Base-by-base conservation (phyloP, 2,329 filamentous ascomycete genomes). In the Aureobasidium uvarum region DNA sequence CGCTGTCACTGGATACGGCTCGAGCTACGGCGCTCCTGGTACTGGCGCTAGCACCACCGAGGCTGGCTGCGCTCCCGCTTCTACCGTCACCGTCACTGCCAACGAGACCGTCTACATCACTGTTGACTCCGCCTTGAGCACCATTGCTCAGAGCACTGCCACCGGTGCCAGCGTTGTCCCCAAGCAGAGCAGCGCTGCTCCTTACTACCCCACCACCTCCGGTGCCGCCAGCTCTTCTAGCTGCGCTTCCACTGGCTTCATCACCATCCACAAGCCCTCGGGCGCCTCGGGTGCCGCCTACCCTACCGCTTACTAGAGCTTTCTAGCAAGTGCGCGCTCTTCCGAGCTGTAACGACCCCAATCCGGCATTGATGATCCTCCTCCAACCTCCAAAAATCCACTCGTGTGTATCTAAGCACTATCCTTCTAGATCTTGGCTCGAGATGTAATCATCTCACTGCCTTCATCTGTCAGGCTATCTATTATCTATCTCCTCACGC, bases 61-160 rank as follows among this genome's bases (percentile, higher is more conserved):
- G 55, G 69, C 67, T 63, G 67, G 66, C 45, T 74, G 73, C 67
- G 72, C 66, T 65, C 69, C 68, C 25, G 67, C 69, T 38, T 66
- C 54, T 60, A 75, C 74, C 50, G 72, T 74, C 41, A 76, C 74
- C 38, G 73, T 73, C 38, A 76, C 74, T 28, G 72, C 71, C 69
- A 72, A 71, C 67, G 72, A 73, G 68, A 75, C 72, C 48, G 70
- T 73, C 65, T 66, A 66, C 58, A 55, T 69, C 33, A 50, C 65
- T 18, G 36, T 66, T 33, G 62, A 64, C 46, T 33, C 59, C 4
- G 51, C 59, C 20, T 54, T 62, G 13, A 56, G 48, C 54, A 45
- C 64, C 7, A 41, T 66, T 36, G 65, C 62, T 38, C 45, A 18
- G 36, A 59, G 52, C 62, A 58, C 65, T 43, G 36, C 52, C 14